Percentiles rank a stretch among this genome's conserved stretches.
phyloP scores from a whole-genome alignment of 2,329 filamentous ascomycete species.

The Alternaria triticina region DNA sequence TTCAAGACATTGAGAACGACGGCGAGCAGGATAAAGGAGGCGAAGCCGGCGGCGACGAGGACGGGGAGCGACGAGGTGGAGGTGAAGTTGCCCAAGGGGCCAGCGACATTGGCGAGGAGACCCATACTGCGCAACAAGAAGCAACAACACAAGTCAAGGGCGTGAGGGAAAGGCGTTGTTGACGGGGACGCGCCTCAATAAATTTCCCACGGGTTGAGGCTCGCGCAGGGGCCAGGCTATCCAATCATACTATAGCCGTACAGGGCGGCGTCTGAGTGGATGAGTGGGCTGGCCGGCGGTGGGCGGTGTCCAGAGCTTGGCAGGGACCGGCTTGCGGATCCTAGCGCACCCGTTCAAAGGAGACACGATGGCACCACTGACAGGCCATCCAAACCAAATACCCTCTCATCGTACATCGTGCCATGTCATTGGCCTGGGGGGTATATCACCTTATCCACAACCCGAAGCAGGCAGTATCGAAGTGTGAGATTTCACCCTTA shows the following conservation, averaged over 20 bases:
- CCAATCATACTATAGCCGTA: slow-evolving; percentile 19
- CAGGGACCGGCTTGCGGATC: slow-evolving; percentile 22
- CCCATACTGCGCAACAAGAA: slow-evolving; percentile 54
- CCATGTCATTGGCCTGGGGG: slow-evolving; percentile 27
- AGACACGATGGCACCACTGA: slow-evolving; percentile 32
- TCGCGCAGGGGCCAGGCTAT: slow-evolving; percentile 26
- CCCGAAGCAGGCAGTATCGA: neutral
- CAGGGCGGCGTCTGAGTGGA: slow-evolving; percentile 20
- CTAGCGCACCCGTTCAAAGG: slow-evolving; percentile 12
- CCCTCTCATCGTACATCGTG: slow-evolving; percentile 17
- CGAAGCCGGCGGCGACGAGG: slow-evolving; percentile 52
- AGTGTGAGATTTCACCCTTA: neutral
- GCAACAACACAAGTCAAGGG: slow-evolving; percentile 1
- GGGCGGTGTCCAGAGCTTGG: slow-evolving; percentile 16
- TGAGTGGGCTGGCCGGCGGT: neutral
- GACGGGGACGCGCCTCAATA: slow-evolving; percentile 29
- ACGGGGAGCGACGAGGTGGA: slow-evolving; percentile 50
- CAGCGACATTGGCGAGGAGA: slow-evolving; percentile 56
- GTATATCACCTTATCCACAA: slow-evolving; percentile 2
- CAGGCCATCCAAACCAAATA: slow-evolving; percentile 18
- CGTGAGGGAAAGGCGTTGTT: slow-evolving; percentile 13
- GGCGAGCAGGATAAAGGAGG: slow-evolving; percentile 59
- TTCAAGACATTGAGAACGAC: slow-evolving; percentile 79
- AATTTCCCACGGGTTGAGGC: slow-evolving; percentile 32
- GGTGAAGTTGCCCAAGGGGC: slow-evolving; percentile 57